Evolutionary conservation across 2,329 filamentous ascomycete genomes (phyloP).

Genomic region (Paecilomyces dactylethromorphus): DNA sequence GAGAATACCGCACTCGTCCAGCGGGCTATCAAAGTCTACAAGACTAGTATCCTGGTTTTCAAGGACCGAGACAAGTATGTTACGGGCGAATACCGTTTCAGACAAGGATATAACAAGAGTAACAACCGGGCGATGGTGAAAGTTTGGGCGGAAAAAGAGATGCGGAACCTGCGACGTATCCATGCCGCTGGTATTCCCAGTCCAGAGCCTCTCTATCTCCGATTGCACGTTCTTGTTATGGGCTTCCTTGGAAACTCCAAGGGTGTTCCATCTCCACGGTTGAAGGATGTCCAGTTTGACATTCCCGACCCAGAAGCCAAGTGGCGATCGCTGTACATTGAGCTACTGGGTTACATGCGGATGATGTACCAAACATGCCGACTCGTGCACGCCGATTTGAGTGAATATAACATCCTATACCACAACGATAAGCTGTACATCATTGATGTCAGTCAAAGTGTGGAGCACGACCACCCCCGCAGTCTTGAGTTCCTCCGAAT

Average conservation of each 20-base stretch:
- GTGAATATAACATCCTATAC: constrained; percentile 97
- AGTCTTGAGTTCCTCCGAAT: constrained; percentile 91
- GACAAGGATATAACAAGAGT: constrained; percentile 84
- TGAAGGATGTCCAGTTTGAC: constrained; percentile 75
- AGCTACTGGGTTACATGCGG: constrained; percentile 83
- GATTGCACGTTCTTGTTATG: constrained; percentile 95
- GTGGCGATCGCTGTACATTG: constrained; percentile 74
- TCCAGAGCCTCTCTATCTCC: constrained; percentile 81
- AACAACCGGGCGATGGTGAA: constrained; percentile 97
- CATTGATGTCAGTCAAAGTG: constrained; percentile 95
- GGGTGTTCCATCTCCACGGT: constrained; percentile 78
- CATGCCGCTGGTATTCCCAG: constrained; percentile 79
- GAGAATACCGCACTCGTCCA: constrained; percentile 53
- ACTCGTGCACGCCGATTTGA: constrained; percentile 91
- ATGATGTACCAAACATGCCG: constrained; percentile 86
- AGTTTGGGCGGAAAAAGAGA: constrained; percentile 98
- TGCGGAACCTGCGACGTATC: constrained; percentile 83
- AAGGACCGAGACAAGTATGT: constrained; percentile 97
- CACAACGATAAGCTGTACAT: constrained; percentile 76
- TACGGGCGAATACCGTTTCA: constrained; percentile 86
- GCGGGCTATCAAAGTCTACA: constrained; percentile 96
- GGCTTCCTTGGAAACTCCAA: constrained; percentile 80
- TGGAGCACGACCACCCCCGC: constrained; percentile 91
- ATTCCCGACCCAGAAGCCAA: constrained; percentile 62
- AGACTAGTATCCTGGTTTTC: constrained; percentile 95